phyloP scores from a whole-genome alignment of 2,329 filamentous ascomycete genomes.

The Zymoseptoria brevis region DNA sequence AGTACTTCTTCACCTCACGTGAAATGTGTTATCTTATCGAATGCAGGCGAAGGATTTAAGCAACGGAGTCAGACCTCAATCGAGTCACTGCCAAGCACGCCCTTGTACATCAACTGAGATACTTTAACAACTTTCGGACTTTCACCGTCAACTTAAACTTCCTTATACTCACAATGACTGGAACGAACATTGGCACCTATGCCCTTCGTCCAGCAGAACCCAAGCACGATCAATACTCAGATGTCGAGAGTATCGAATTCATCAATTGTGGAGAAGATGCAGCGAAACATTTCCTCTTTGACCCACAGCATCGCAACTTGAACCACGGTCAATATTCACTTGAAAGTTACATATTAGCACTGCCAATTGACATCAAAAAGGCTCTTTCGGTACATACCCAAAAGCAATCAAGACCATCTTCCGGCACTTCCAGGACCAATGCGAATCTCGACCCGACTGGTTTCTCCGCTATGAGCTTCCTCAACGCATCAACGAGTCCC shows the following conservation, averaged over 20 bases:
- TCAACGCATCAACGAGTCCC: constrained; percentile 54
- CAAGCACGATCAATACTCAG: neutral
- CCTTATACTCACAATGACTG: neutral
- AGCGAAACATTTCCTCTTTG: constrained; percentile 61
- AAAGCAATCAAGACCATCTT: constrained; percentile 51
- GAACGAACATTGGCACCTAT: neutral
- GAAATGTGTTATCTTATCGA: neutral
- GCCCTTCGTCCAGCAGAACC: neutral
- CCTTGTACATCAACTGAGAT: neutral
- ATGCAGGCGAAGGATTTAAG: neutral
- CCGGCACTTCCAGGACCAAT: constrained; percentile 56
- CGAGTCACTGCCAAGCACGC: neutral
- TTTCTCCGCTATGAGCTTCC: constrained; percentile 67
- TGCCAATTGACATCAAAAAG: constrained; percentile 31
- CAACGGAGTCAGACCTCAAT: neutral
- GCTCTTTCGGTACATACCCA: constrained; percentile 75
- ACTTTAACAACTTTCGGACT: neutral
- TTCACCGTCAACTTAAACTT: neutral
- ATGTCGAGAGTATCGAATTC: constrained; percentile 4
- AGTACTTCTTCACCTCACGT: neutral
- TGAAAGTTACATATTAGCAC: neutral
- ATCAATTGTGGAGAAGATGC: constrained; percentile 34
- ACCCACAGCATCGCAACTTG: constrained; percentile 59
- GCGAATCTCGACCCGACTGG: constrained; percentile 62
- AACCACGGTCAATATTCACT: constrained; percentile 58